Evolutionary conservation across 306 rosid species (phyloP).

Genomic region (Prunus mongolica): DNA sequence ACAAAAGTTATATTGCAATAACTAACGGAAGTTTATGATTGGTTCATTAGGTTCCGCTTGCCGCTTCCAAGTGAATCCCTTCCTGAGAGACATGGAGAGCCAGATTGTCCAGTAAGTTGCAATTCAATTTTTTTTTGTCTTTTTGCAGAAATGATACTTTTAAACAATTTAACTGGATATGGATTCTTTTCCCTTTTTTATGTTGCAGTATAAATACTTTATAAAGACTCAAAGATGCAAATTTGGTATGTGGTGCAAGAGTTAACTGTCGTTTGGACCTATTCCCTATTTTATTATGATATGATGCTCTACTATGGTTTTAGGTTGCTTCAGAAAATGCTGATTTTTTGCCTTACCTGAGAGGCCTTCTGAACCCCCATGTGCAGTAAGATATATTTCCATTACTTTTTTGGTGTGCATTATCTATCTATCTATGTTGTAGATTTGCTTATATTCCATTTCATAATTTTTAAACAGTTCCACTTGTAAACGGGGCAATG

Average conservation of each 20-base stretch:
- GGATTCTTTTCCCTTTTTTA: too few relatives aligned
- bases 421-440: slow-evolving; percentile 11
- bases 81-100: slow-evolving; percentile 86
- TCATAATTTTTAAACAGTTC: slow-evolving; percentile 48
- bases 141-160: too few relatives aligned
- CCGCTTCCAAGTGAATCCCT: slow-evolving; percentile 54
- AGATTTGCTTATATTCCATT: background rate
- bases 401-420: slow-evolving; percentile 13
- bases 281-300: slow-evolving; percentile 9
- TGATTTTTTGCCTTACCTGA: slow-evolving; percentile 67
- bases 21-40: slow-evolving; percentile 12
- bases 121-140: too few relatives aligned
- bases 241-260: slow-evolving; percentile 49
- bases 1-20: background rate
- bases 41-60: slow-evolving; percentile 60
- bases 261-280: background rate
- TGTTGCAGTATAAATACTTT: too few relatives aligned
- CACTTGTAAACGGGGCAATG: slow-evolving; percentile 89
- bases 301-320: slow-evolving; percentile 13
- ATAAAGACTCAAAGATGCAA: too few relatives aligned
- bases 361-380: slow-evolving; percentile 79
- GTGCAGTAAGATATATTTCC: slow-evolving; percentile 66
- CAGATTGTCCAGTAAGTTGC: background rate
- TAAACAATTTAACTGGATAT: too few relatives aligned
- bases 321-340: slow-evolving; percentile 55